Percentiles rank a stretch among this genome's conserved stretches.
Evolutionary conservation across 352 stramenopile species (phyloP).

Genomic region (Pythium sp.): DNA sequence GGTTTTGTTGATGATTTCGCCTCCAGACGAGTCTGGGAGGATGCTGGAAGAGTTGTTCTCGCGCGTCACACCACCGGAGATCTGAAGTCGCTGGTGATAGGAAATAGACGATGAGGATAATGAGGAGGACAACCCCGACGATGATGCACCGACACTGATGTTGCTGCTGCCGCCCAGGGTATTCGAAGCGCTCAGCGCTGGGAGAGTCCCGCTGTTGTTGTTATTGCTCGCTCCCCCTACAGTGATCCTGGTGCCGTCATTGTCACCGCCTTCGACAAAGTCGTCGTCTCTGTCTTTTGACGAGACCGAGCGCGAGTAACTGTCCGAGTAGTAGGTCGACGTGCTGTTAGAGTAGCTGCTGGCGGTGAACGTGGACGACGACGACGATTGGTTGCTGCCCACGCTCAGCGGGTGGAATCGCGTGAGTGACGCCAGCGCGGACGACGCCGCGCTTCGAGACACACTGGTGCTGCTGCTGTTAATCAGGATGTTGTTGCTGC

Average conservation of each 20-base stretch:
- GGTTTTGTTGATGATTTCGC: conserved; percentile 23
- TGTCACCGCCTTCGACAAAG: neutral
- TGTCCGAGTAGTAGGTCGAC: conserved; percentile 17
- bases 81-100: conserved; percentile 18
- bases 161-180: conserved; percentile 10
- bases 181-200: conserved; percentile 14
- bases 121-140: neutral
- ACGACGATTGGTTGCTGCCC: conserved; percentile 28
- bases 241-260: neutral
- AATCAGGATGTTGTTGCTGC: conserved; percentile 3
- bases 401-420: conserved; percentile 29
- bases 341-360: neutral
- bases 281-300: conserved; percentile 22
- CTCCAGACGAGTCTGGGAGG: conserved; percentile 8
- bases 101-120: neutral
- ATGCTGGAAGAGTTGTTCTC: conserved; percentile 11
- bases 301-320: conserved; percentile 11
- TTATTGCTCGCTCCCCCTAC: neutral
- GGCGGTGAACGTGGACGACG: neutral
- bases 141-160: conserved; percentile 5
- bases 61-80: conserved; percentile 2
- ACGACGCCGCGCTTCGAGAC: conserved; percentile 28
- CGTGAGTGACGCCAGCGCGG: conserved; percentile 41
- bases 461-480: neutral
- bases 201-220: conserved; percentile 19